These are phyloP conservation scores for Trichopus zeylanicus DNA, from an alignment of 116 monocot species.

Conservation along the genomic window DNA sequence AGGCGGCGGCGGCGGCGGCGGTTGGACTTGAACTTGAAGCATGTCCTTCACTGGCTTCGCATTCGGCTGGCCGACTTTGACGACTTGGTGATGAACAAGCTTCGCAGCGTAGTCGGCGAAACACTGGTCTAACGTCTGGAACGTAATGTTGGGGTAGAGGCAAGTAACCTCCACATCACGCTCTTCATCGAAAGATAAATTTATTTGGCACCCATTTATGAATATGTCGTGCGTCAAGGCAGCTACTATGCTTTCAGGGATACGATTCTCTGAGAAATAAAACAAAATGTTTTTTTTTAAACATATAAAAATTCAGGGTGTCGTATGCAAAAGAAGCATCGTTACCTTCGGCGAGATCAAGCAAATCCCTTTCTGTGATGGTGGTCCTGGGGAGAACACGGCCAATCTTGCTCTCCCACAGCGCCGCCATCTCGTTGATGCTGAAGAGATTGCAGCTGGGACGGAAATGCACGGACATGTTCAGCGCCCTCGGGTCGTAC, in stretches of 20 bases:
- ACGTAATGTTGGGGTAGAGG: slow-evolving; percentile 30
- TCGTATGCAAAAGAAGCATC: background rate
- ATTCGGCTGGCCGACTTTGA: too few species aligned
- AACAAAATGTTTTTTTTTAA: background rate
- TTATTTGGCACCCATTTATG: slow-evolving; percentile 36
- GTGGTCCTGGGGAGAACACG: slow-evolving; percentile 25
- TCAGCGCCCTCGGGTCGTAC: slow-evolving; percentile 18
- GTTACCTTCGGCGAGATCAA: slow-evolving; percentile 29
- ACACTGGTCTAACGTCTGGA: slow-evolving; percentile 30
- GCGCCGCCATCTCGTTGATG: slow-evolving; percentile 40
- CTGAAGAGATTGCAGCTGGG: slow-evolving; percentile 26
- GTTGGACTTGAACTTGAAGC: too few species aligned
- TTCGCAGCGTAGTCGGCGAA: slow-evolving; percentile 25
- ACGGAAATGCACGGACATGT: slow-evolving; percentile 47
- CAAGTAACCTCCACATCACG: slow-evolving; percentile 24
- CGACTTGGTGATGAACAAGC: too few species aligned
- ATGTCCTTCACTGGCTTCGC: too few species aligned
- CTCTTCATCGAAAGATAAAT: slow-evolving; percentile 24
- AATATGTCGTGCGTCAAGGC: slow-evolving; percentile 43
- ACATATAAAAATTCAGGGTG: background rate
- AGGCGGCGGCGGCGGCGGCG: too few species aligned
- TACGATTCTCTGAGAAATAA: slow-evolving; percentile 21
- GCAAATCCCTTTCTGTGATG: slow-evolving; percentile 22
- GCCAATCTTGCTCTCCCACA: slow-evolving; percentile 50
- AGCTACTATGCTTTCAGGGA: slow-evolving; percentile 32